Base-by-base conservation (phyloP, 305 asterid species). In the Fraxinus sp. region DNA sequence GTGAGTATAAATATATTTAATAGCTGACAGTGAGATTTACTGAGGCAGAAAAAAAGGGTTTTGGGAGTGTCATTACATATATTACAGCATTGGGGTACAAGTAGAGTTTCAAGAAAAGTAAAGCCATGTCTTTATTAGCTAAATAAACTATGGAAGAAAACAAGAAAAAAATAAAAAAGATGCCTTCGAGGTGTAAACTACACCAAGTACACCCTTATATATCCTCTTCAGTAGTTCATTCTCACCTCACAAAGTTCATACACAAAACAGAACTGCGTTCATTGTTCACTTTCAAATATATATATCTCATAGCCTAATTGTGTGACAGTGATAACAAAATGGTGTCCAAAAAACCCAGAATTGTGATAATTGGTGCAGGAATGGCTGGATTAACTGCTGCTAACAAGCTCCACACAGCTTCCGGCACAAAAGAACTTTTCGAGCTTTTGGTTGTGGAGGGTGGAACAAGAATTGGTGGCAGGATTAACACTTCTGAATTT, bases 311-410 rank as follows among this genome's bases (percentile, higher is more conserved):
- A 11, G 35, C 37, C 75, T 26, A 70, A 30, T 70, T 70, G 41
- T 14, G 39, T 13, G 84, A 84, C 16, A 80, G 81, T 57, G 80
- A 77, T 83, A 24, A 80, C 8, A 44, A 86, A 89, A 95, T 95
- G 98, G 97, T 88, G 86, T 88, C 68, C 79, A 92, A 81, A 86
- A 94, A 90, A 88, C 94, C 98, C 9, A 89, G 93, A 84, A 88
- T 95, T 14, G 94, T 95, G 72, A 92, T 95, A 55, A 93, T 95
- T 77, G 98, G 98, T n/a, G 98, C 97, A 5, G 98, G 98, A 81
- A 94, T 95, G 95, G 97, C 98, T 10, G 98, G 98, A n/a, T 85
- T 95, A 6, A 88, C 98, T 9, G 98, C 98, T 9, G 98, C 98
- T 3, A 92, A 89, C 90, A 88, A 85, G 90, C 97, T 95, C 8